These are phyloP conservation scores for Waitea zeae DNA, from an alignment of 1,284 basidiomycete genomes.

Conservation along the genomic window DNA sequence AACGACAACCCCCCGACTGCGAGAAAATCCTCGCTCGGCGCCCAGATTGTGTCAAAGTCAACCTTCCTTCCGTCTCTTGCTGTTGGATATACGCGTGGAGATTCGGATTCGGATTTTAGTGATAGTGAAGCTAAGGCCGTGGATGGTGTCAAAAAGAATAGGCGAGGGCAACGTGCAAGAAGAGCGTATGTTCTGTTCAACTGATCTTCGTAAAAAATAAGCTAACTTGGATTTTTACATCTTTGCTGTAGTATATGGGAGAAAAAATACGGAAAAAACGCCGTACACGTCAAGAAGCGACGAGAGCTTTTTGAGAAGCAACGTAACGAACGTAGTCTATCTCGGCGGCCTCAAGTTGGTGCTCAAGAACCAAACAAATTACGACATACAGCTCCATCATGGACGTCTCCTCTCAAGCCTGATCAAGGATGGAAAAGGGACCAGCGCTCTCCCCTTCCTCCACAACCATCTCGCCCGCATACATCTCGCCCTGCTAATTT, in stretches of 20 bases:
- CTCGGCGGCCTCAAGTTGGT: no score
- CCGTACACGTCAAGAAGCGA: slow-evolving; percentile 77
- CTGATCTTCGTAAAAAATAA: no score
- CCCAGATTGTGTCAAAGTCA: slow-evolving; percentile 26
- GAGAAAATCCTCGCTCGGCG: slow-evolving; percentile 6
- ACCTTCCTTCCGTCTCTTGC: slow-evolving; percentile 82
- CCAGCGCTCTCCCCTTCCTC: no score
- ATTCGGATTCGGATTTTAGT: slow-evolving; percentile 66
- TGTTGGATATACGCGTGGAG: slow-evolving; percentile 68
- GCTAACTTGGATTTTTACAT: slow-evolving; percentile 4
- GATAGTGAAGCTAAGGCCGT: slow-evolving; percentile 48
- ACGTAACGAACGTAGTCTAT: no score
- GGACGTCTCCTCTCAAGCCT: no score
- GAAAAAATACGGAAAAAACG: slow-evolving; percentile 83
- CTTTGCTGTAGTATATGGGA: slow-evolving; percentile 72
- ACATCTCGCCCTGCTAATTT: no score
- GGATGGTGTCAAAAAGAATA: slow-evolving; percentile 56
- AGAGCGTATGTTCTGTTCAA: slow-evolving; percentile 68
- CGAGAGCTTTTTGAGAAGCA: no score
- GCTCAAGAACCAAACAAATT: no score
- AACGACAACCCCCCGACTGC: background rate
- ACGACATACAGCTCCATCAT: no score
- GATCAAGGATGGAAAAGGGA: no score
- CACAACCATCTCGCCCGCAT: no score
- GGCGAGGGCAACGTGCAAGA: slow-evolving; percentile 81